These are phyloP conservation scores for Oldenlandia corymbosa DNA, from an alignment of 257 asterid species.

Conservation along the genomic window DNA sequence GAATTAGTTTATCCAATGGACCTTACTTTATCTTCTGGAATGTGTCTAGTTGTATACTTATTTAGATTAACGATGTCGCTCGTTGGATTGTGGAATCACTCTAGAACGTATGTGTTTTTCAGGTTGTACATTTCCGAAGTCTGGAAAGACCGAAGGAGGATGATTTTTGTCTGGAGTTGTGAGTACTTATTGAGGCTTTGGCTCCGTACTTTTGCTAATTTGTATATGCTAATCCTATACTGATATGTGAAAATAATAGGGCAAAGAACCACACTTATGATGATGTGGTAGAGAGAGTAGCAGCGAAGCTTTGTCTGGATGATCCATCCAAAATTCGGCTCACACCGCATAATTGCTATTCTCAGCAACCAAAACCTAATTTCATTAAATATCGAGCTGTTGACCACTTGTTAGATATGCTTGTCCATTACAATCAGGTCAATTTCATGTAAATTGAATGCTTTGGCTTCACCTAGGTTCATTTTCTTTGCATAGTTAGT, in stretches of 20 bases:
- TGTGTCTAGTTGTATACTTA: too few species aligned
- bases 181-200: constrained; percentile 30
- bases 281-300: constrained; percentile 92
- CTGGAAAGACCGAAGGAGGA: constrained; percentile 93
- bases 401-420: constrained; percentile 85
- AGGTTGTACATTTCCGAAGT: constrained; percentile 89
- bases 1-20: neutral
- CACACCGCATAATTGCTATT: constrained; percentile 96
- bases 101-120: constrained; percentile 27
- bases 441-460: neutral
- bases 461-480: neutral
- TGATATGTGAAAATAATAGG: constrained; percentile 36
- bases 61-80: too few species aligned
- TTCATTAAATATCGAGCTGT: constrained; percentile 83
- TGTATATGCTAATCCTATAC: constrained; percentile 16
- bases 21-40: neutral
- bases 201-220: constrained; percentile 11
- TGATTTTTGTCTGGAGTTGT: constrained; percentile 87
- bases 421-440: constrained; percentile 99
- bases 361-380: constrained; percentile 96
- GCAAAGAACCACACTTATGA: constrained; percentile 90
- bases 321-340: constrained; percentile 94
- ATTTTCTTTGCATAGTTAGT: neutral
- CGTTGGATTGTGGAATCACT: too few species aligned
- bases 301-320: constrained; percentile 72